A percentile compares a stretch with the other conserved stretches of the same genome.
Evolutionary conservation across 192 early-diverging fungal genomes (phyloP).

Genomic region (Linnemannia elongata): DNA sequence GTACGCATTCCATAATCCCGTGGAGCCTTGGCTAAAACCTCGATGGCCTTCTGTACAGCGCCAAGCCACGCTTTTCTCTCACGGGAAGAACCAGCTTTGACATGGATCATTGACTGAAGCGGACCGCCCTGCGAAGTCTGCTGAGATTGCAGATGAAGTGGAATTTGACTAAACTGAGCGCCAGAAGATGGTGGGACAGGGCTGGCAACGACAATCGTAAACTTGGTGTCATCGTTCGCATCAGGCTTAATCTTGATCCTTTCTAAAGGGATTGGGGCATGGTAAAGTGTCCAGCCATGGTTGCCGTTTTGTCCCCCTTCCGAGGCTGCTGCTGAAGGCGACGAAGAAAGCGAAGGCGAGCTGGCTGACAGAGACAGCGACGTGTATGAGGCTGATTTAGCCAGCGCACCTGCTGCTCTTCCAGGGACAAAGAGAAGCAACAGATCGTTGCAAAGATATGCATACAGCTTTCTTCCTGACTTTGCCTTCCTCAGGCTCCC

Average conservation of each 20-base stretch:
- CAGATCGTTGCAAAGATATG: slow-evolving; percentile 81
- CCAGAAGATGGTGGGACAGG: background rate
- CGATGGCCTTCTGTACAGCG: slow-evolving; percentile 32
- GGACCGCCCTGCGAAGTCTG: background rate
- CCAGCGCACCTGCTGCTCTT: slow-evolving; percentile 1
- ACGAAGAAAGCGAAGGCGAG: slow-evolving; percentile 8
- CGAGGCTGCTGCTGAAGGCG: background rate
- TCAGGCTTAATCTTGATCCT: slow-evolving; percentile 21
- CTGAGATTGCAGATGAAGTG: slow-evolving; percentile 22
- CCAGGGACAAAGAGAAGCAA: slow-evolving; percentile 66
- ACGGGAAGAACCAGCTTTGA: slow-evolving; percentile 24
- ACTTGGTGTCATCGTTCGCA: slow-evolving; percentile 18
- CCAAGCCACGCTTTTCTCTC: slow-evolving; percentile 30
- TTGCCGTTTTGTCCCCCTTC: slow-evolving; percentile 12
- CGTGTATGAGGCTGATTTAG: slow-evolving; percentile 8
- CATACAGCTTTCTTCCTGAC: slow-evolving; percentile 82
- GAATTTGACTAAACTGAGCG: slow-evolving; percentile 17
- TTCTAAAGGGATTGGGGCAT: slow-evolving; percentile 36
- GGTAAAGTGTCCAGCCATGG: slow-evolving; percentile 37
- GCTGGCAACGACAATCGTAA: slow-evolving; percentile 15
- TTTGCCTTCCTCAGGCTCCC: slow-evolving; percentile 81
- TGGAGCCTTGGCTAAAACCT: slow-evolving; percentile 32
- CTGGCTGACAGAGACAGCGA: background rate
- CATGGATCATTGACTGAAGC: slow-evolving; percentile 23
- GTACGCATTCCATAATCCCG: slow-evolving; percentile 43